Conservation (phyloP, 352 stramenopile species). For the Globisporangium cylindrosporum region DNA sequence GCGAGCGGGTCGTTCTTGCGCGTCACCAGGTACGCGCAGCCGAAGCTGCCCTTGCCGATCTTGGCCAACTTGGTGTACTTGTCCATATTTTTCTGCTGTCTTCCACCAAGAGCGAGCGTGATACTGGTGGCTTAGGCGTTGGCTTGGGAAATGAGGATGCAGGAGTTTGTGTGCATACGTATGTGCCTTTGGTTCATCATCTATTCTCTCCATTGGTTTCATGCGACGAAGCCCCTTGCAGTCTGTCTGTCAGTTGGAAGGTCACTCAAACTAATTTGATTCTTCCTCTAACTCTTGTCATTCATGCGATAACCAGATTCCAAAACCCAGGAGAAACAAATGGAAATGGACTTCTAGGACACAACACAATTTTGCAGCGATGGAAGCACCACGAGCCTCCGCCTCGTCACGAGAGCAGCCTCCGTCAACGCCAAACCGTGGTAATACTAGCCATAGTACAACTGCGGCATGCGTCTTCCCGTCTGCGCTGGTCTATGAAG, state of each 20-base stretch:
- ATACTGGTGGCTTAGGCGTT: not conserved
- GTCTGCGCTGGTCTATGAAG: constrained; percentile 20
- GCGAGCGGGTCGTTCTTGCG: constrained; percentile 32
- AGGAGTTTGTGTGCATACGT: not conserved
- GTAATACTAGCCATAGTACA: not conserved
- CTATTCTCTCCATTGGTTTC: constrained; percentile 11
- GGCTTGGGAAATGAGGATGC: not conserved
- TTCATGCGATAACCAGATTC: not conserved
- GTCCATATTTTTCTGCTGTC: constrained; percentile 41
- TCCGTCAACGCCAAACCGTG: not conserved
- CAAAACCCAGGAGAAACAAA: not conserved
- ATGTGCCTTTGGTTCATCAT: not conserved
- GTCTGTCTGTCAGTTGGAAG: not conserved
- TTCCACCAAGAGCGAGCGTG: not conserved
- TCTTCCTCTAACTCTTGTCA: not conserved
- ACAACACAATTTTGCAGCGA: not conserved
- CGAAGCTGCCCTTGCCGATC: constrained; percentile 76
- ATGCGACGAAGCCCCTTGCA: constrained; percentile 4
- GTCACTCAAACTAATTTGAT: not conserved
- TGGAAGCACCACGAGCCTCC: not conserved
- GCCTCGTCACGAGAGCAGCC: not conserved
- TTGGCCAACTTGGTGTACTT: constrained; percentile 77
- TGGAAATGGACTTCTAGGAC: not conserved
- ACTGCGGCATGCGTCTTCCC: constrained; percentile 23
- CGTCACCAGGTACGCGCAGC: constrained; percentile 57